Conservation (phyloP, 1,139 yeast genomes). For the Kodamaea anthophila region DNA sequence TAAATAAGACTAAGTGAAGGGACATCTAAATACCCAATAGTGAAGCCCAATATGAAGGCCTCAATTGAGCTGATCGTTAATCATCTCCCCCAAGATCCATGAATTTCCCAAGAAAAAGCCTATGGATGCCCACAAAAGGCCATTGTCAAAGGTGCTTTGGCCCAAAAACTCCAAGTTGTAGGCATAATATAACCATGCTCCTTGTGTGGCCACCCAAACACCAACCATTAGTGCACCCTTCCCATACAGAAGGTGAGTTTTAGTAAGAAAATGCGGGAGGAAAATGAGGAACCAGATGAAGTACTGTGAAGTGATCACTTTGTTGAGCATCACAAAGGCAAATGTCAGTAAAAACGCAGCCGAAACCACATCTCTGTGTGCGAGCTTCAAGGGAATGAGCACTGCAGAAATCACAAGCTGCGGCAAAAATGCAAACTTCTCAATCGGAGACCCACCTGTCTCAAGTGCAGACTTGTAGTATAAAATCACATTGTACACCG, state of each 20-base stretch:
- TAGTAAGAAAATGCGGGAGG: slow-evolving; percentile 62
- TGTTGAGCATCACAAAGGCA: slow-evolving; percentile 84
- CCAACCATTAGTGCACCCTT: slow-evolving; percentile 35
- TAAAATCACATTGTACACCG: slow-evolving; percentile 72
- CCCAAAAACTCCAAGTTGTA: slow-evolving; percentile 82
- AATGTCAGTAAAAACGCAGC: slow-evolving; percentile 84
- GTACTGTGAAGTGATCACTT: slow-evolving; percentile 91
- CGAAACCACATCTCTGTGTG: slow-evolving; percentile 48
- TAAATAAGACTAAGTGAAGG: too few species aligned
- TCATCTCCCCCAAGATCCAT: slow-evolving; percentile 54
- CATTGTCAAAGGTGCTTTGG: slow-evolving; percentile 53
- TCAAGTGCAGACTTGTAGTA: slow-evolving; percentile 55
- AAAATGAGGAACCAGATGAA: slow-evolving; percentile 89
- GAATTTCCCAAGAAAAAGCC: slow-evolving; percentile 65
- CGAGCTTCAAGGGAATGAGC: slow-evolving; percentile 54
- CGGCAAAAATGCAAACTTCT: slow-evolving; percentile 70
- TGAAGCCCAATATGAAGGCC: too few species aligned
- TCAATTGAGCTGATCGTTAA: slow-evolving; percentile 45
- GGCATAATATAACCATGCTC: slow-evolving; percentile 71
- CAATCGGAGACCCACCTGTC: slow-evolving; percentile 17
- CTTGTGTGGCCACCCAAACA: slow-evolving; percentile 71
- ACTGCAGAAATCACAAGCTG: slow-evolving; percentile 61
- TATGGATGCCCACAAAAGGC: slow-evolving; percentile 54
- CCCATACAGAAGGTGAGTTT: slow-evolving; percentile 27
- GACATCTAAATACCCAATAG: too few species aligned